Evolutionary conservation across 805 yeast genomes (phyloP).

Genomic region (Kodamaea sagamina): DNA sequence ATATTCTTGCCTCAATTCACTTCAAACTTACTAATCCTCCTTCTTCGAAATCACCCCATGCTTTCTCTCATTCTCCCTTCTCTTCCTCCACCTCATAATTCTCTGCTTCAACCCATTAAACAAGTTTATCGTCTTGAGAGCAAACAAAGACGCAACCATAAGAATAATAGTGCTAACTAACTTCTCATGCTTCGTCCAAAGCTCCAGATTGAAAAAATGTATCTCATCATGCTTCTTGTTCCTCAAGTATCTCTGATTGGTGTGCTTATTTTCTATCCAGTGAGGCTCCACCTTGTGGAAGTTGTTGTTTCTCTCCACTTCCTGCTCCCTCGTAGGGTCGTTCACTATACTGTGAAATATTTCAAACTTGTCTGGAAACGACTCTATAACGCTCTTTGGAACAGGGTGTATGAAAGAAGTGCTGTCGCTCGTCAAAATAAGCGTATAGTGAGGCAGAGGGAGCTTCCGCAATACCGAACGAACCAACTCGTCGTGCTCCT

Average conservation of each 20-base stretch:
- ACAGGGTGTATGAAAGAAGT: slow-evolving; percentile 31
- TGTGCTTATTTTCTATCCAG: slow-evolving; percentile 28
- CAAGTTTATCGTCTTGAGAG: slow-evolving; percentile 17
- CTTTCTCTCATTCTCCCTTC: slow-evolving; percentile 1
- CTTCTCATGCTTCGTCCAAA: slow-evolving; percentile 53
- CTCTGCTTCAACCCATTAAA: slow-evolving; percentile 6
- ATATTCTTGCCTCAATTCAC: background rate
- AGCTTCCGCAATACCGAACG: slow-evolving; percentile 60
- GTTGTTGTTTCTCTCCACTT: slow-evolving; percentile 56
- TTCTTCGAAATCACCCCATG: slow-evolving; percentile 8
- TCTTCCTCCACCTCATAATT: background rate
- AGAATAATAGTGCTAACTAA: slow-evolving; percentile 42
- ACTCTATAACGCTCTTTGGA: slow-evolving; percentile 30
- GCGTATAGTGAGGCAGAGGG: slow-evolving; percentile 72
- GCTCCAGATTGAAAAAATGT: slow-evolving; percentile 44
- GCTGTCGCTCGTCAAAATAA: slow-evolving; percentile 51
- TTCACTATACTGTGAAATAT: slow-evolving; percentile 60
- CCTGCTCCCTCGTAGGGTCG: slow-evolving; percentile 51
- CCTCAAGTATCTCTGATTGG: slow-evolving; percentile 31
- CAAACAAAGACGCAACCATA: slow-evolving; percentile 23
- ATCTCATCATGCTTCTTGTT: slow-evolving; percentile 37
- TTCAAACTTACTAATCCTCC: background rate
- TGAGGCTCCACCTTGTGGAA: slow-evolving; percentile 30
- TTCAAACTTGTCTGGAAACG: slow-evolving; percentile 35
- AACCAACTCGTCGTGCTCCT: slow-evolving; percentile 48